A percentile compares a stretch with the other conserved stretches of the same genome.
Conservation (phyloP, 202 grass and related monocot genomes). For the Zoysia matrella region DNA sequence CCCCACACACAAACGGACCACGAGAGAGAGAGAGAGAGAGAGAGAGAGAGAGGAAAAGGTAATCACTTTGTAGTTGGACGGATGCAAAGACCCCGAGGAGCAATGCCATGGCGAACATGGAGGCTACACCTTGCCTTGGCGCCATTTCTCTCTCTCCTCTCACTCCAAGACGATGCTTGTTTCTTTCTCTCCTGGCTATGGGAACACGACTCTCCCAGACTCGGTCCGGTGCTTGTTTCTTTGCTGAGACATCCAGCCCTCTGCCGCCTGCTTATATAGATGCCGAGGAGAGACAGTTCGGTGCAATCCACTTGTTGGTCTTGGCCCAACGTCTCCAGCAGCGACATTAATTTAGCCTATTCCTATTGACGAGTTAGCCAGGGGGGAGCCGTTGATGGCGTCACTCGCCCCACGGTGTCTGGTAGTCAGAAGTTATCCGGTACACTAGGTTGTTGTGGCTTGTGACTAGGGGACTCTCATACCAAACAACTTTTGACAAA, state of each 20-base stretch:
- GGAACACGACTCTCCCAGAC: slow-evolving; percentile 40
- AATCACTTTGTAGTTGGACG: slow-evolving; percentile 57
- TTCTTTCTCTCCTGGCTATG: slow-evolving; percentile 1
- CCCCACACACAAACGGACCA: background rate
- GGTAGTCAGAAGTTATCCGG: slow-evolving; percentile 63
- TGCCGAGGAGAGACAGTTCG: slow-evolving; percentile 34
- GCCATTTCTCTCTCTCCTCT: slow-evolving; percentile 35
- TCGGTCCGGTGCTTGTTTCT: slow-evolving; percentile 23
- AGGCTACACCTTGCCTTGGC: slow-evolving; percentile 45
- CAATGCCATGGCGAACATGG: slow-evolving; percentile 62
- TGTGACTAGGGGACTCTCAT: slow-evolving; percentile 6
- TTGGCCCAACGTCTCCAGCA: slow-evolving; percentile 42
- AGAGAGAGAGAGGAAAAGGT: background rate
- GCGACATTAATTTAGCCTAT: slow-evolving; percentile 44
- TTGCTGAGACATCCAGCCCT: slow-evolving; percentile 19
- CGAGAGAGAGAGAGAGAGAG: slow-evolving; percentile 13
- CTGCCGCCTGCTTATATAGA: slow-evolving; percentile 50
- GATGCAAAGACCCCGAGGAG: slow-evolving; percentile 58
- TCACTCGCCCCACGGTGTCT: slow-evolving; percentile 40
- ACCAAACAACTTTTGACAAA: slow-evolving; percentile 57
- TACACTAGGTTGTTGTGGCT: slow-evolving; percentile 53
- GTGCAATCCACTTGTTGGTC: slow-evolving; percentile 42
- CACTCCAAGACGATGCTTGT: no score
- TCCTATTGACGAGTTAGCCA: slow-evolving; percentile 47
- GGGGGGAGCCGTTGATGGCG: slow-evolving; percentile 38